Evolutionary conservation across 177 flowering plant genomes (phyloP), one percentile per base, ranked within the genome.

Genomic region (Vitis hybrid): DNA sequence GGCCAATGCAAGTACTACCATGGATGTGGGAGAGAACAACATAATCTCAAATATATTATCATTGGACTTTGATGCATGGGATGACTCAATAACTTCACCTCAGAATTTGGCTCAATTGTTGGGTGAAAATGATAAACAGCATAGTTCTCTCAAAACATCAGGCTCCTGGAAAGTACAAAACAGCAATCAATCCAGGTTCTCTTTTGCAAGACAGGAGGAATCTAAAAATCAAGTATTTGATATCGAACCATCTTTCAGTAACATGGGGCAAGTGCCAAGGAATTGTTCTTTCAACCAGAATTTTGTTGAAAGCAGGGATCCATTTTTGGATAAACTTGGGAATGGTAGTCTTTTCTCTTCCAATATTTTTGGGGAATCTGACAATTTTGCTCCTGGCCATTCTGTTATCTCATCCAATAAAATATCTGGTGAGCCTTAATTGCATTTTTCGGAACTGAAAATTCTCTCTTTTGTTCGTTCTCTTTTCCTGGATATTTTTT

Each of bases 131-230:
- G 84, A 83, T 18, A 69, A 74, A 56, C 80, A 78, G 60, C 64
- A 79, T 64, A 79, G 75, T n/a, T 65, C 87, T 15, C 71, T 61
- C 4, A 69, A 74, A 61, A 32, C 62, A 35, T 71, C 87, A 3
- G 75, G 72, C 72, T 70, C 88, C 9, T 64, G 83, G 82, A 87
- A 81, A 76, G 77, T 32, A 32, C 88, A 81, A 62, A 84, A 64
- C 68, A 84, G 78, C 67, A 83, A 74, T 69, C 91, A 89, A 66
- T 89, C 93, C 66, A 81, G 89, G 70, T 89, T 89, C 64, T 83
- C 90, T 35, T 89, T 89, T 87, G 93, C 93, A 17, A 87, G 93
- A 72, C 87, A 86, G 70, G 91, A 82, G 71, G 87, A 86, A 15
- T 67, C 84, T n/a, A 68, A 30, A 15, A 69, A 32, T 64, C 82